Evolutionary conservation across 768 basidiomycete genomes (phyloP), one percentile per base, ranked within the genome.

Genomic region (Suillus paluster): DNA sequence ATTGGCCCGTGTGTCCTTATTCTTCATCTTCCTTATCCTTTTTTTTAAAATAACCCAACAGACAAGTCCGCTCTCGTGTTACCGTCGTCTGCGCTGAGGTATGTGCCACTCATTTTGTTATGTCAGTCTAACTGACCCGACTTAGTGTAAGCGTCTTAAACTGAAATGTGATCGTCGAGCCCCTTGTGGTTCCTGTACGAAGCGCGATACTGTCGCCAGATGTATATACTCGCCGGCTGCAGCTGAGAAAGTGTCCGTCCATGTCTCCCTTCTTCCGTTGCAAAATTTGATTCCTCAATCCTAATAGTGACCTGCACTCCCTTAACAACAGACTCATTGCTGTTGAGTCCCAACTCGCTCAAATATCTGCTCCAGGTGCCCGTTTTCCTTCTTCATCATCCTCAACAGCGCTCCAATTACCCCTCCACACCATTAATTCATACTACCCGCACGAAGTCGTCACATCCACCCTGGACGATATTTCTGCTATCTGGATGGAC

Each of bases 1-100:
- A 38, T 54, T 71, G 73, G 75, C 59, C 75, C 75, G 73, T 74
- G 66, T n/a, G 73, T 70, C 54, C 63, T n/a, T n/a, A 30, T n/a
- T 62, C 48, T 54, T 59, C 21, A 23, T 54, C 53, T 21, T 60
- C 53, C 41, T 53, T 25, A 38, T 49, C 48, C 54, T 50, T 66
- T 34, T 25, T 38, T 53, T 48, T 3, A 30, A 12, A 25, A 34
- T 45, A 17, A 27, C 17, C 36, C 34, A 50, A 30, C 74, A 88
- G 86, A 34, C 86, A 88, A 78, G 83, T 91, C 46, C 87, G 90
- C 58, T 90, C 90, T 1, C 83, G 90, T 54, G 86, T 91, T 64
- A 92, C 90, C 48, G 90, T 92, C 38, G 90, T 92, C 7, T 92
- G 90, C 66, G 91, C 88, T 71, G 91, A 92, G 86, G 90, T 90